A percentile compares a stretch with the other conserved stretches of the same genome.
These are phyloP conservation scores for Colletotrichum spaethianum DNA, from an alignment of 2,329 filamentous ascomycete genomes.

Conservation along the genomic window DNA sequence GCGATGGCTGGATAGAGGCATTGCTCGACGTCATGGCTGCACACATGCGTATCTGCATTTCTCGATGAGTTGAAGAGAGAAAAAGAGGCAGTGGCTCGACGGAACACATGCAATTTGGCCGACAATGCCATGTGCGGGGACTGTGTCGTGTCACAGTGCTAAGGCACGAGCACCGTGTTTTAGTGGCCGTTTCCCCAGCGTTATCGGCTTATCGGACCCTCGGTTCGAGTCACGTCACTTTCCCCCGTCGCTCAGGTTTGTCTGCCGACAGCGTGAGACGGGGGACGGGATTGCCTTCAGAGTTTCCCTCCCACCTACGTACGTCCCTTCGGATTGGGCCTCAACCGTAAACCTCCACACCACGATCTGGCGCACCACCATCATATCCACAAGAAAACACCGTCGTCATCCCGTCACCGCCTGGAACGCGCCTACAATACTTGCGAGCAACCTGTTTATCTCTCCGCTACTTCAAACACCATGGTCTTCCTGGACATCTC, in stretches of 20 bases:
- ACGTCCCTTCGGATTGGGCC: conserved; percentile 4
- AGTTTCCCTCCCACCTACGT: neutral
- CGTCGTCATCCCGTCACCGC: neutral
- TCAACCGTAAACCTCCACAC: conserved; percentile 29
- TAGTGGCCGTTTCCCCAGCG: conserved; percentile 31
- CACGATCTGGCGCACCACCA: neutral
- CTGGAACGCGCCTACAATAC: neutral
- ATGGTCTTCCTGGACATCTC: conserved; percentile 12
- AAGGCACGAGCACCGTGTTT: neutral
- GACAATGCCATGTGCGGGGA: conserved; percentile 33
- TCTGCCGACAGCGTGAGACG: conserved; percentile 7
- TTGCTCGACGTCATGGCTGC: neutral
- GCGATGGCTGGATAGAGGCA: neutral
- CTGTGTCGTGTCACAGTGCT: conserved; percentile 3
- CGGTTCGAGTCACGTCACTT: conserved; percentile 36
- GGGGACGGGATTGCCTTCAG: conserved; percentile 4
- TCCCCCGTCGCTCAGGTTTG: neutral
- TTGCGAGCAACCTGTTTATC: neutral
- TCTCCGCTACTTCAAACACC: neutral
- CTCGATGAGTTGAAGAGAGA: neutral
- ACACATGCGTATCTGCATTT: conserved; percentile 1
- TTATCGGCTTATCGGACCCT: conserved; percentile 39
- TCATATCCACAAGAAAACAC: conserved; percentile 16
- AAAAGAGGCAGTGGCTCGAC: neutral
- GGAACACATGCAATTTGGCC: conserved; percentile 5